Conservation (phyloP, 2,329 filamentous ascomycete genomes). For the Fusarium veterinarium region DNA sequence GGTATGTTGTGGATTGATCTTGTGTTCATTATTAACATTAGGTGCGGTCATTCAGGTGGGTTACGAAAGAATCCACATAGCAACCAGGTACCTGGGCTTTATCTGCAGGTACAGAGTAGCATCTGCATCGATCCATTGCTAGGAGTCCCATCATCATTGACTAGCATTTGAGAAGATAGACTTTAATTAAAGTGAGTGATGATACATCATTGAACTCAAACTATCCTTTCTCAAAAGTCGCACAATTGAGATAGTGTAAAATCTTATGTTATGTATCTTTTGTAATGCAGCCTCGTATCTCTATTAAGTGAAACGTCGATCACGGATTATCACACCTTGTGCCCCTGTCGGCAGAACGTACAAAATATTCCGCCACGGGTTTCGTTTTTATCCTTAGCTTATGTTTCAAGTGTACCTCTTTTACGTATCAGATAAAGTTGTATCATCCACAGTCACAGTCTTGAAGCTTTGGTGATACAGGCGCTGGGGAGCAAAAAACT, state of each 20-base stretch:
- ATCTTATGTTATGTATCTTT: background rate
- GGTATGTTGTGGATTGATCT: background rate
- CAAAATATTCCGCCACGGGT: background rate
- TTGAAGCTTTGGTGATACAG: background rate
- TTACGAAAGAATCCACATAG: slow-evolving; percentile 1
- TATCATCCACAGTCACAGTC: background rate
- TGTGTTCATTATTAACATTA: slow-evolving; percentile 3
- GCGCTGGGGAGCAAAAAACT: background rate
- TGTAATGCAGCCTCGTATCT: background rate
- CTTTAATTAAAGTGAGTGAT: background rate
- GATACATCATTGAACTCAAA: background rate
- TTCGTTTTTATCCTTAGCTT: background rate
- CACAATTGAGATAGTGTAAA: background rate
- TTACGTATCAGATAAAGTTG: background rate
- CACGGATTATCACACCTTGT: background rate
- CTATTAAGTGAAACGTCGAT: background rate
- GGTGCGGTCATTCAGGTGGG: background rate
- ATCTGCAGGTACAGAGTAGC: background rate
- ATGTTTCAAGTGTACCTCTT: background rate
- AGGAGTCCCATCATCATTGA: background rate
- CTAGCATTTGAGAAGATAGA: background rate
- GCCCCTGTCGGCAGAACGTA: background rate
- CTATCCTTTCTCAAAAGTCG: background rate
- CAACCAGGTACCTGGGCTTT: background rate
- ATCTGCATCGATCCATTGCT: background rate